Evolutionary conservation across 2,329 filamentous ascomycete genomes (phyloP).

Genomic region (Pseudopyrenochaeta lycopersici): DNA sequence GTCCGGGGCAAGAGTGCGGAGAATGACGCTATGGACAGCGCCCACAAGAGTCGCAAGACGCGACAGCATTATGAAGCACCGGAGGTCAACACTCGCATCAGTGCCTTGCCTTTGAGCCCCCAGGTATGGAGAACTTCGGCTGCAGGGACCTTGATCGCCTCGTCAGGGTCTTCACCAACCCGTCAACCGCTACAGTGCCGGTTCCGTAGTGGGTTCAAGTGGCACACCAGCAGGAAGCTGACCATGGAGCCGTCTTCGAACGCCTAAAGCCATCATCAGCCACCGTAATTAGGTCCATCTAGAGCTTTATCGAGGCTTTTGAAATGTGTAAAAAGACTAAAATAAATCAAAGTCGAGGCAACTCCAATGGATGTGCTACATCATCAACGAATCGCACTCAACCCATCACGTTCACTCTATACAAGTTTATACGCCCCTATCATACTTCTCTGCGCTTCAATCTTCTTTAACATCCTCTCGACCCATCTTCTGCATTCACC

Average conservation of each 20-base stretch:
- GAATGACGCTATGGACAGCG: background rate
- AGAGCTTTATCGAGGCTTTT: no score
- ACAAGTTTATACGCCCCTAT: background rate
- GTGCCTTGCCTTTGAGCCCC: no score
- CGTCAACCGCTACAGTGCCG: slow-evolving; percentile 1
- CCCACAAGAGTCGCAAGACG: background rate
- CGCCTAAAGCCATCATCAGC: no score
- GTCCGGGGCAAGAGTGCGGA: slow-evolving; percentile 12
- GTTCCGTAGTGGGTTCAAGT: background rate
- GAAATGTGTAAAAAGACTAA: no score
- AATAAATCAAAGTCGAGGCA: no score
- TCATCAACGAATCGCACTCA: background rate
- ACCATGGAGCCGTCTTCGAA: no score
- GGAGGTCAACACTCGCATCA: background rate
- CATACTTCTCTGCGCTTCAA: no score
- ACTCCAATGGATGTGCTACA: no score
- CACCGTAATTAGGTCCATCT: no score
- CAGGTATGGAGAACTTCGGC: background rate
- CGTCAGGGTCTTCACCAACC: background rate
- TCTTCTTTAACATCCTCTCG: no score
- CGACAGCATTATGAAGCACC: background rate
- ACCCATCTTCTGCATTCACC: background rate
- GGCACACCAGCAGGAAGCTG: background rate
- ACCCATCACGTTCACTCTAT: background rate
- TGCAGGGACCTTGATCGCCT: background rate